These are phyloP conservation scores for Filosporella fistucella DNA, from an alignment of 495 filamentous ascomycete genomes.

Conservation along the genomic window DNA sequence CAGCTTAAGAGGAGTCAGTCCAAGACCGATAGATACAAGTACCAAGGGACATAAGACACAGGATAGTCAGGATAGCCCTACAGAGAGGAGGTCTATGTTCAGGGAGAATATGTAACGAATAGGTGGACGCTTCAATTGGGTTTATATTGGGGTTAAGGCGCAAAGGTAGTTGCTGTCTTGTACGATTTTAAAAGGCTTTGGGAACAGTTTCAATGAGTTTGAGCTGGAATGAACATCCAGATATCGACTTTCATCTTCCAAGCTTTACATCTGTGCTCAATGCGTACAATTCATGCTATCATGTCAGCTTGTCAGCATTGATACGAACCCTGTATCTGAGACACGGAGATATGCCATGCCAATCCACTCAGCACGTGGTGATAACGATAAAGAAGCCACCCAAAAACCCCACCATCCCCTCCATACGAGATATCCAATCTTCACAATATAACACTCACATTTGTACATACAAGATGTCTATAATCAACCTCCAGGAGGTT, in stretches of 20 bases:
- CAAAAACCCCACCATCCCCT: too few relatives aligned
- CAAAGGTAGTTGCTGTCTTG: not conserved
- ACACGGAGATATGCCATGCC: too few relatives aligned
- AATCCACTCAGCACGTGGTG: too few relatives aligned
- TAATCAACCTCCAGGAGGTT: conserved; percentile 69
- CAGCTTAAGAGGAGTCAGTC: conserved; percentile 52
- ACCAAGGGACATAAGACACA: conserved; percentile 22
- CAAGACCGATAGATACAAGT: conserved; percentile 42
- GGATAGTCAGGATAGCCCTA: conserved; percentile 27
- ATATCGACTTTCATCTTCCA: too few relatives aligned
- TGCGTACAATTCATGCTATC: too few relatives aligned
- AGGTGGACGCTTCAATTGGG: not conserved
- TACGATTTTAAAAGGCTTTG: not conserved
- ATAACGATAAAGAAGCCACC: too few relatives aligned
- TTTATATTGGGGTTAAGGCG: not conserved
- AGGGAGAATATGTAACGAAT: conserved; percentile 40
- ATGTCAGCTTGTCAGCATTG: too few relatives aligned
- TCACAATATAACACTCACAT: not conserved
- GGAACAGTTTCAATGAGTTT: too few relatives aligned
- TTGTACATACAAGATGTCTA: conserved; percentile 33
- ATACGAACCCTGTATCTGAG: too few relatives aligned
- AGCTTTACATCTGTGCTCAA: too few relatives aligned
- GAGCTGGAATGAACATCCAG: too few relatives aligned
- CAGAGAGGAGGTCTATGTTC: conserved; percentile 44
- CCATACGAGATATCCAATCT: too few relatives aligned